Conservation (phyloP, 2,329 filamentous ascomycete genomes). For the Pseudocercospora vitis region DNA sequence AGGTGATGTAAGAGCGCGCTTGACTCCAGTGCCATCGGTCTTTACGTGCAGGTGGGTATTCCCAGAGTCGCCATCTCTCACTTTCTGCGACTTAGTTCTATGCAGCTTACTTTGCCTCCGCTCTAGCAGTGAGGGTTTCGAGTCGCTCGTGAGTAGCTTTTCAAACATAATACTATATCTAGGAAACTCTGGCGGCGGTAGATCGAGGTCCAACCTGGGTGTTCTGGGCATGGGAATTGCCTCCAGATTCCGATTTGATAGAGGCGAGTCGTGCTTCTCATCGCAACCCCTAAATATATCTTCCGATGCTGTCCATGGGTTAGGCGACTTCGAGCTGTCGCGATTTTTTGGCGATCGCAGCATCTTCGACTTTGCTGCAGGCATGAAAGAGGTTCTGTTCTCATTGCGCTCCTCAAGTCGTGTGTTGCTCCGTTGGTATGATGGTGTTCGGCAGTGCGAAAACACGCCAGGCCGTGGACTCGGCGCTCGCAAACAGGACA, state of each 20-base stretch:
- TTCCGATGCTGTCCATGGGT: constrained; percentile 17
- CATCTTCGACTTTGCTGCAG: background rate
- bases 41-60: constrained; percentile 3
- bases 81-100: constrained; percentile 19
- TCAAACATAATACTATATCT: constrained; percentile 94
- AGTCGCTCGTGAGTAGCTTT: constrained; percentile 59
- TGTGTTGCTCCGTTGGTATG: constrained; percentile 5
- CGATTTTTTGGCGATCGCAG: constrained; percentile 1
- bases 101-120: constrained; percentile 34
- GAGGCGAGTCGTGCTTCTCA: constrained; percentile 19
- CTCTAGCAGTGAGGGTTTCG: constrained; percentile 34
- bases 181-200: constrained; percentile 77
- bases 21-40: background rate
- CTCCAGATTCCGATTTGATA: constrained; percentile 7
- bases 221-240: constrained; percentile 16
- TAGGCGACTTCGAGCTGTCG: constrained; percentile 8
- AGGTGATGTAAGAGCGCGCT: constrained; percentile 24
- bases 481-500: constrained; percentile 20
- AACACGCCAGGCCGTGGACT: constrained; percentile 12
- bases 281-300: constrained; percentile 17
- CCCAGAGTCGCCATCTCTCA: background rate
- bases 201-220: constrained; percentile 67
- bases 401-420: constrained; percentile 12
- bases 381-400: constrained; percentile 4
- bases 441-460: constrained; percentile 1